phyloP scores from a whole-genome alignment of 1,284 basidiomycete genomes.

The Naganishia cerealis region DNA sequence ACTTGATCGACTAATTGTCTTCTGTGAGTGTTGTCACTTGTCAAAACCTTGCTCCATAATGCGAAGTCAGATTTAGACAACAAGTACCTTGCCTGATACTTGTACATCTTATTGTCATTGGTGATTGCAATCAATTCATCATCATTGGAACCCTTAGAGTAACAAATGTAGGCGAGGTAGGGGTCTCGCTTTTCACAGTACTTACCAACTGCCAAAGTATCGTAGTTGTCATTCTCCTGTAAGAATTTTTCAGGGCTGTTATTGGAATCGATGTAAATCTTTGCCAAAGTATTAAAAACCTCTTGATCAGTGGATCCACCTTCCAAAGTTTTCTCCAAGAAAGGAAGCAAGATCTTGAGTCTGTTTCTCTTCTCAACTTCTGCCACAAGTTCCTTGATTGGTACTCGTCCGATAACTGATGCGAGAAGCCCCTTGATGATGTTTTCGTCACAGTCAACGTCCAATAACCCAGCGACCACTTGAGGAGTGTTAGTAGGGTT shows the following conservation, averaged over 20 bases:
- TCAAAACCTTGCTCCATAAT: conserved; percentile 93
- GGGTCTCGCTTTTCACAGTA: conserved; percentile 99
- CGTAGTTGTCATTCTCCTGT: conserved; percentile 98
- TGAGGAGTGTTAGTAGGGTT: conserved; percentile 98
- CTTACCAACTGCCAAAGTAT: conserved; percentile 93
- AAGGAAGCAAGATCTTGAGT: conserved; percentile 93
- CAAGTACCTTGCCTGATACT: conserved; percentile 97
- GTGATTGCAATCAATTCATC: conserved; percentile 96
- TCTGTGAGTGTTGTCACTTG: conserved; percentile 85
- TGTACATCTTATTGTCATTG: conserved; percentile 99
- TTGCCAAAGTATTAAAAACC: conserved; percentile 94
- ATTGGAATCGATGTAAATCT: conserved; percentile 98
- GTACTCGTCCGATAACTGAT: conserved; percentile 95
- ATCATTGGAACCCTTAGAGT: conserved; percentile 98
- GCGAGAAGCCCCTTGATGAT: conserved; percentile 92
- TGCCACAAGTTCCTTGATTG: conserved; percentile 93
- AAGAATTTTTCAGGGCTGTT: conserved; percentile 96
- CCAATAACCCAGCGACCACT: conserved; percentile 92
- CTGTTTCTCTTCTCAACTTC: conserved; percentile 96
- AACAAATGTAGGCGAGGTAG: conserved; percentile 97
- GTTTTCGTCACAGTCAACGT: conserved; percentile 96
- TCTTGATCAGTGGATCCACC: conserved; percentile 87
- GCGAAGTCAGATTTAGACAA: conserved; percentile 94
- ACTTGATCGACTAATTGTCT: conserved; percentile 95
- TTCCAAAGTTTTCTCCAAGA: conserved; percentile 90